These are phyloP conservation scores for Candida maesae DNA, from an alignment of 805 yeast genomes.

Conservation along the genomic window DNA sequence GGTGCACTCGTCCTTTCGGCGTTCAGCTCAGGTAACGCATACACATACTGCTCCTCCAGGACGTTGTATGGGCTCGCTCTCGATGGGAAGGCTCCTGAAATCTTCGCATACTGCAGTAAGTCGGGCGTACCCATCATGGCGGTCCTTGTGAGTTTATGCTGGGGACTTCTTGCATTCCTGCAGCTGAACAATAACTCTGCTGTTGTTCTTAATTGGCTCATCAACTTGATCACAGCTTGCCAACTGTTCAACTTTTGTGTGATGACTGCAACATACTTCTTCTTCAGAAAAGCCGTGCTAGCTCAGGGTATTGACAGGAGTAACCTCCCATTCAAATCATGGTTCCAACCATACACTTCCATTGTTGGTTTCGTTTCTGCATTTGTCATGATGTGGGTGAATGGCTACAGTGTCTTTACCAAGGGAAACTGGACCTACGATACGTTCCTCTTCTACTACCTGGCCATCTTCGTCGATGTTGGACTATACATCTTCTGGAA, in stretches of 20 bases:
- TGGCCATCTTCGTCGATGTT: conserved; percentile 61
- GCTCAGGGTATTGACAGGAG: conserved; percentile 48
- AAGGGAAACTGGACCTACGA: conserved; percentile 62
- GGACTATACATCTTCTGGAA: conserved; percentile 51
- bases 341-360: conserved; percentile 59
- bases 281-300: conserved; percentile 56
- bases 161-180: conserved; percentile 63
- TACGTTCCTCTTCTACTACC: conserved; percentile 63
- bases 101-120: conserved; percentile 57
- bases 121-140: conserved; percentile 70
- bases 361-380: conserved; percentile 44
- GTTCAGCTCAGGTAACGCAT: conserved; percentile 82
- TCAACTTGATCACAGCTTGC: conserved; percentile 66
- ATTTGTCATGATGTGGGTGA: conserved; percentile 49
- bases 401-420: conserved; percentile 69
- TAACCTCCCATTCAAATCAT: conserved; percentile 46
- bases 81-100: conserved; percentile 68
- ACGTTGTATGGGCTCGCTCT: conserved; percentile 66
- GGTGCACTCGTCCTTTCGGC: conserved; percentile 72
- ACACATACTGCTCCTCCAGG: conserved; percentile 67
- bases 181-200: conserved; percentile 58
- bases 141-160: conserved; percentile 45
- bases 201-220: conserved; percentile 67
- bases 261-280: conserved; percentile 54
- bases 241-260: conserved; percentile 59